phyloP scores from a whole-genome alignment of 2,329 filamentous ascomycete genomes.

The Colletotrichum coccodes region DNA sequence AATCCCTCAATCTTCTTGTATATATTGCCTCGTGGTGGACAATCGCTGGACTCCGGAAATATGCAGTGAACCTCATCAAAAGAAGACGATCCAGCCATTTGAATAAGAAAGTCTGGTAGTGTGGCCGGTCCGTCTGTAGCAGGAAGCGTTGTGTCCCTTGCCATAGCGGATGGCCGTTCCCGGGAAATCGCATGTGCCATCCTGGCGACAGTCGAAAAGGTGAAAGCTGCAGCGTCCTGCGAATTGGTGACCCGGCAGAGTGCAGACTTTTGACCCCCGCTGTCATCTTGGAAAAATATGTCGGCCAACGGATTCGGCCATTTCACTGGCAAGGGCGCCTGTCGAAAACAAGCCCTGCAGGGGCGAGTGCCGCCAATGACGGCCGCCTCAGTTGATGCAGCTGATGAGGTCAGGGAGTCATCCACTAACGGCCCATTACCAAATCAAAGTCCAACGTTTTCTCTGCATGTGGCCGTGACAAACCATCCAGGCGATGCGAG shows the following conservation, averaged over 20 bases:
- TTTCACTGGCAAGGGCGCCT: slow-evolving; percentile 24
- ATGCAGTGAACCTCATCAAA: neutral
- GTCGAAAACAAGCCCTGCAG: slow-evolving; percentile 18
- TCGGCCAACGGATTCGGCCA: slow-evolving; percentile 26
- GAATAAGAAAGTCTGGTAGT: neutral
- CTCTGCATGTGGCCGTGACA: slow-evolving; percentile 24
- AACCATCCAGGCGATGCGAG: slow-evolving; percentile 18
- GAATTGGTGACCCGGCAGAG: slow-evolving; percentile 20
- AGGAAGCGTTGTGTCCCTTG: neutral
- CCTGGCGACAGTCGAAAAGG: slow-evolving; percentile 2
- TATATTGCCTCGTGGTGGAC: neutral
- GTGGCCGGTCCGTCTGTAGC: neutral
- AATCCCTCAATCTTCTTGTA: neutral
- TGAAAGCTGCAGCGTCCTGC: slow-evolving; percentile 9
- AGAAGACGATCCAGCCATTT: neutral
- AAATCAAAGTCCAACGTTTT: slow-evolving; percentile 29
- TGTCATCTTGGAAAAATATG: slow-evolving; percentile 21
- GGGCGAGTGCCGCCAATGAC: slow-evolving; percentile 14
- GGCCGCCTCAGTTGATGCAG: slow-evolving; percentile 18
- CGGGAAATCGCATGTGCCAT: slow-evolving; percentile 12
- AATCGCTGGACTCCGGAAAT: neutral
- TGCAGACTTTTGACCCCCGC: slow-evolving; percentile 10
- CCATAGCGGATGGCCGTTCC: slow-evolving; percentile 1
- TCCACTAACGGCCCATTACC: slow-evolving; percentile 18
- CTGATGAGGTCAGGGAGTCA: slow-evolving; percentile 27